Percentiles rank a stretch among this genome's conserved stretches.
phyloP scores from a whole-genome alignment of 2,329 filamentous ascomycete species.

The Alternaria sp. region DNA sequence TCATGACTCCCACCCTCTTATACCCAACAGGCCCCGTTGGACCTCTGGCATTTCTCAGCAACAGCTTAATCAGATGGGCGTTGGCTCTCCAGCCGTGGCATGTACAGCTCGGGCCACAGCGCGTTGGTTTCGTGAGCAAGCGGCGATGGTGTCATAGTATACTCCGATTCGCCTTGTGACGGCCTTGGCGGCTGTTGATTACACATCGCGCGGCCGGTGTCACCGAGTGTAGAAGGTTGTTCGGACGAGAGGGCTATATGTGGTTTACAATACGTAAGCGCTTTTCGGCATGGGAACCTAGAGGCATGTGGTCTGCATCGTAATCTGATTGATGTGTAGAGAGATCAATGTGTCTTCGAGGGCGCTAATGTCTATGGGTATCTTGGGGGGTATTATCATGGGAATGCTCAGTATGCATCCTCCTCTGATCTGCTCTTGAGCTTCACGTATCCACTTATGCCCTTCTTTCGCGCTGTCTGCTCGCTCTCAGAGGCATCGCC shows the following conservation, averaged over 20 bases:
- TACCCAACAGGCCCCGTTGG: conserved; percentile 12
- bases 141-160: conserved; percentile 43
- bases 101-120: conserved; percentile 25
- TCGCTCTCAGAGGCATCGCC: conserved; percentile 27
- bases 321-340: not conserved
- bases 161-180: conserved; percentile 43
- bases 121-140: conserved; percentile 40
- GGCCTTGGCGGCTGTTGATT: conserved; percentile 36
- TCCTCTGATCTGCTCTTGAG: conserved; percentile 53
- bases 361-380: conserved; percentile 9
- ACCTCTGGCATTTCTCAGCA: conserved; percentile 37
- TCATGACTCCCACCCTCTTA: conserved; percentile 14
- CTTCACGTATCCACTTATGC: conserved; percentile 57
- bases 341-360: conserved; percentile 1
- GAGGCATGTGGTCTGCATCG: not conserved
- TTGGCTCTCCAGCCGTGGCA: conserved; percentile 16
- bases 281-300: not conserved
- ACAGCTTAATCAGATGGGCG: conserved; percentile 29
- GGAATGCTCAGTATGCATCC: conserved; percentile 6
- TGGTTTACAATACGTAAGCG: conserved; percentile 22
- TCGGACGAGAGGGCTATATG: conserved; percentile 14
- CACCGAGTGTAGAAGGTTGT: conserved; percentile 19
- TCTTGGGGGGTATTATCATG: conserved; percentile 11
- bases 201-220: conserved; percentile 26
- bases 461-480: conserved; percentile 43